Evolutionary conservation across 1,284 basidiomycete species (phyloP).

Genomic region (Puccinia novopanici): DNA sequence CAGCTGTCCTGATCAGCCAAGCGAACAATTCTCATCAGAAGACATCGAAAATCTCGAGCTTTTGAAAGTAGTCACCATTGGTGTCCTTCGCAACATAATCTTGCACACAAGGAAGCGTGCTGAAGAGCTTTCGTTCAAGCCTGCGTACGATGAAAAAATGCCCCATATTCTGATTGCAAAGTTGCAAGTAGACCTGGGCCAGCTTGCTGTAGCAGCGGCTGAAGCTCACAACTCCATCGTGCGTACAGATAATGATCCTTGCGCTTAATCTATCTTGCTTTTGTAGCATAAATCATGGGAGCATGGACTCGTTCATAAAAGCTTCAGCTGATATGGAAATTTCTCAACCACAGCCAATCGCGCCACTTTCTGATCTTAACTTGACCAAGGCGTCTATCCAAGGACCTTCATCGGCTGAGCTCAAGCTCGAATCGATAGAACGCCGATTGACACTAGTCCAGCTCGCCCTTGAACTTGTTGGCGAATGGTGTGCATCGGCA

Average conservation of each 20-base stretch:
- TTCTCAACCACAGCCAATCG: constrained; percentile 12
- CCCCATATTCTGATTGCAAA: constrained; percentile 14
- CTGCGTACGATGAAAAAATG: constrained; percentile 30
- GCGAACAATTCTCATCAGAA: constrained; percentile 1
- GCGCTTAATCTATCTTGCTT: not conserved
- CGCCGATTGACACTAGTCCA: constrained; percentile 28
- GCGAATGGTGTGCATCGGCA: constrained; percentile 46
- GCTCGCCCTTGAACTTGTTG: constrained; percentile 42
- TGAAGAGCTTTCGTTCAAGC: constrained; percentile 14
- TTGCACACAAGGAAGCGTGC: constrained; percentile 10
- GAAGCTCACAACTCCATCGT: constrained; percentile 32
- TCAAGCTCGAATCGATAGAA: constrained; percentile 36
- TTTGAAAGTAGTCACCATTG: constrained; percentile 9
- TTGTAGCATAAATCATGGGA: not conserved
- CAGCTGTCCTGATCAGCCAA: not conserved
- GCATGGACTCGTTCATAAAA: not conserved
- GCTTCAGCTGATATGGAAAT: not conserved
- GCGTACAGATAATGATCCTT: not conserved
- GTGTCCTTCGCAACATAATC: constrained; percentile 24
- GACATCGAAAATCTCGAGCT: constrained; percentile 42
- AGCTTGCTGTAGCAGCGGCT: constrained; percentile 20
- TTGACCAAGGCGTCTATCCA: constrained; percentile 43
- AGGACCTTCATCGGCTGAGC: constrained; percentile 38
- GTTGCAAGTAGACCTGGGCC: constrained; percentile 26
- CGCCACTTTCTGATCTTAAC: constrained; percentile 32